Evolutionary conservation across 2,329 filamentous ascomycete species (phyloP).

Genomic region (Sarocladiaceae sp.): DNA sequence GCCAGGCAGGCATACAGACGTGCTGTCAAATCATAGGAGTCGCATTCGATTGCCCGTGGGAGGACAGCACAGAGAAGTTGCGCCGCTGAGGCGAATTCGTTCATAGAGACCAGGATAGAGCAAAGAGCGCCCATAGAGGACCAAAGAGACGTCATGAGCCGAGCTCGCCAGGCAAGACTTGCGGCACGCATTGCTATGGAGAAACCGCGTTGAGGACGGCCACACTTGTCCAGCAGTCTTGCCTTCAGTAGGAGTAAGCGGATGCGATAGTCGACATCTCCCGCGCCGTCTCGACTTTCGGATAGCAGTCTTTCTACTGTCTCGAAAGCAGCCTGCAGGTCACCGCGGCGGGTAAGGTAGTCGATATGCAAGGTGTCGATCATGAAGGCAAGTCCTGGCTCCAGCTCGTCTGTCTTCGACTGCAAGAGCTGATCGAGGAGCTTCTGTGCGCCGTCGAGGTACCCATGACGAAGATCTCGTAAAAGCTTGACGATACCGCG

Average conservation of each 20-base stretch:
- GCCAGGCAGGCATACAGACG: constrained; percentile 66
- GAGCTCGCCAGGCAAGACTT: constrained; percentile 65
- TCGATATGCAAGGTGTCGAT: constrained; percentile 51
- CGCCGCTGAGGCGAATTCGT: constrained; percentile 65
- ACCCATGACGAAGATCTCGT: constrained; percentile 53
- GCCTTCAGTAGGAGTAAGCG: constrained; percentile 71
- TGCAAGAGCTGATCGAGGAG: constrained; percentile 50
- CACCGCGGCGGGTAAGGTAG: constrained; percentile 42
- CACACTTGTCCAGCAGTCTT: constrained; percentile 62
- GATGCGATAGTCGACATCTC: constrained; percentile 61
- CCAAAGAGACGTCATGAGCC: constrained; percentile 68
- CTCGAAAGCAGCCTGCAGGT: constrained; percentile 42
- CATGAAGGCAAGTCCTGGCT: constrained; percentile 47
- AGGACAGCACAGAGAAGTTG: constrained; percentile 65
- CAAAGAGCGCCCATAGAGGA: constrained; percentile 64
- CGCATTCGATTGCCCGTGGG: constrained; percentile 72
- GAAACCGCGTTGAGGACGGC: constrained; percentile 70
- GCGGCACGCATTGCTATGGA: constrained; percentile 73
- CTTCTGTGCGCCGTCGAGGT: constrained; percentile 46
- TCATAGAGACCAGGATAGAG: constrained; percentile 63
- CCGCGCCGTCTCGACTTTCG: constrained; percentile 39
- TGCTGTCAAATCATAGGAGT: constrained; percentile 58
- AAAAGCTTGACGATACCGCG: constrained; percentile 62
- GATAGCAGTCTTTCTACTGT: constrained; percentile 42
- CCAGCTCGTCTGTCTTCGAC: constrained; percentile 44